These are phyloP conservation scores for Primulina eburnea DNA, from an alignment of 257 asterid species.

Conservation along the genomic window DNA sequence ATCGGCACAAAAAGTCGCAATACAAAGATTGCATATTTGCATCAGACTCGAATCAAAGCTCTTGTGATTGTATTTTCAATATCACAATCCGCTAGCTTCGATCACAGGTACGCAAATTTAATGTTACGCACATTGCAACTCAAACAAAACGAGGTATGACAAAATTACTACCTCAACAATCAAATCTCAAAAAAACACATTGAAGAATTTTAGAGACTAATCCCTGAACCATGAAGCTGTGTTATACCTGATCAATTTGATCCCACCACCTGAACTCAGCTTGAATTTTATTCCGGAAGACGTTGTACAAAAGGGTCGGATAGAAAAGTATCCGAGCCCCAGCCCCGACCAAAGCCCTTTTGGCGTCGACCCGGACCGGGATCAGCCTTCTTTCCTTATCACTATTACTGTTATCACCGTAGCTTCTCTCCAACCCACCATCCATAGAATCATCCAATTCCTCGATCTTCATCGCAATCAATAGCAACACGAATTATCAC, in stretches of 20 bases:
- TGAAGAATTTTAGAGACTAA: not conserved
- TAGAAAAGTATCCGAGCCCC: conserved; percentile 94
- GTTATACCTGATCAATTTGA: conserved; percentile 75
- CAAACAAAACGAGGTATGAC: not conserved
- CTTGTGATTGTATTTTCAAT: not conserved
- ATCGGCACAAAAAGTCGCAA: not conserved
- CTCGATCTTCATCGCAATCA: conserved; percentile 69
- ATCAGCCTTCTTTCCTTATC: conserved; percentile 39
- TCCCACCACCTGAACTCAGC: conserved; percentile 98
- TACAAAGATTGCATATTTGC: not conserved
- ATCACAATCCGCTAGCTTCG: not conserved
- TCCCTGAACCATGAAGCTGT: not conserved
- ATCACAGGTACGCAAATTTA: not conserved
- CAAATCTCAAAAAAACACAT: conserved; percentile 6
- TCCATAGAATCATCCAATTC: conserved; percentile 51
- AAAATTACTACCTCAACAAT: not conserved
- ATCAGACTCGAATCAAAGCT: not conserved
- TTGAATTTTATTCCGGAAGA: conserved; percentile 76
- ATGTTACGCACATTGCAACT: not conserved
- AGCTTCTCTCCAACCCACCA: conserved; percentile 23
- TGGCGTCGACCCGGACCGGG: conserved; percentile 68
- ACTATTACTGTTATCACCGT: conserved; percentile 15
- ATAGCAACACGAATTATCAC: not conserved
- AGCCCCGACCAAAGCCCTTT: conserved; percentile 88
- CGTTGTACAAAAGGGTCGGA: conserved; percentile 89